phyloP scores from a whole-genome alignment of 2,329 filamentous ascomycete species.

The Xylaria sp. region DNA sequence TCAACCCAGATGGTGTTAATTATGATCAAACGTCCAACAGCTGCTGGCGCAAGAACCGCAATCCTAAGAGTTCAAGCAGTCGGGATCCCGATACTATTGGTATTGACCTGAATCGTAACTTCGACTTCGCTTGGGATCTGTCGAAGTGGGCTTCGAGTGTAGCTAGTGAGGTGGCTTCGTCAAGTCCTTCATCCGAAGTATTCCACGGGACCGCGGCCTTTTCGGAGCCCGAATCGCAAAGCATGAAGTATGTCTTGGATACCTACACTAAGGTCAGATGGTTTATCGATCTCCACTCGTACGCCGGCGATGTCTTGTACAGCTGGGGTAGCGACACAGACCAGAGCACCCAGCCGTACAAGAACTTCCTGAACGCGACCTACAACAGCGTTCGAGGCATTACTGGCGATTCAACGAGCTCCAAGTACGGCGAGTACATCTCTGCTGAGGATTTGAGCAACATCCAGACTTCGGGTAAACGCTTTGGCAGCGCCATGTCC shows the following conservation, averaged over 20 bases:
- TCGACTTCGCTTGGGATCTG: constrained; percentile 68
- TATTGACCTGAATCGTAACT: constrained; percentile 67
- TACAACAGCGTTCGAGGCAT: constrained; percentile 64
- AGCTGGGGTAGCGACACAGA: constrained; percentile 66
- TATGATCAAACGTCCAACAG: constrained; percentile 60
- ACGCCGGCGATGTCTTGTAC: constrained; percentile 62
- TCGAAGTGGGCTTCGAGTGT: constrained; percentile 55
- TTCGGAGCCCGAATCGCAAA: constrained; percentile 67
- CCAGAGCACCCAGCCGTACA: constrained; percentile 56
- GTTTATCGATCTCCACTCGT: constrained; percentile 69
- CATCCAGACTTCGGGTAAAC: constrained; percentile 48
- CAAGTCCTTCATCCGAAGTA: constrained; percentile 56
- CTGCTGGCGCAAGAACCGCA: constrained; percentile 68
- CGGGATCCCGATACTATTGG: constrained; percentile 52
- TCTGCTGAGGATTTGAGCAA: constrained; percentile 50
- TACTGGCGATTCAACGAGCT: constrained; percentile 50
- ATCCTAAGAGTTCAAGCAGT: constrained; percentile 52
- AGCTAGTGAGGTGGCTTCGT: constrained; percentile 53
- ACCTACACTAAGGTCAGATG: constrained; percentile 61
- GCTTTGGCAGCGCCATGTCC: constrained; percentile 55
- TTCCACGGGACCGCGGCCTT: constrained; percentile 62
- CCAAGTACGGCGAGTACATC: constrained; percentile 59
- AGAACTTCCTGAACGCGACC: constrained; percentile 63
- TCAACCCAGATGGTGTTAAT: constrained; percentile 64
- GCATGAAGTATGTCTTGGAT: constrained; percentile 63